Conservation (phyloP, 192 early-diverging fungal species). For the Ambispora gerdemannii region DNA sequence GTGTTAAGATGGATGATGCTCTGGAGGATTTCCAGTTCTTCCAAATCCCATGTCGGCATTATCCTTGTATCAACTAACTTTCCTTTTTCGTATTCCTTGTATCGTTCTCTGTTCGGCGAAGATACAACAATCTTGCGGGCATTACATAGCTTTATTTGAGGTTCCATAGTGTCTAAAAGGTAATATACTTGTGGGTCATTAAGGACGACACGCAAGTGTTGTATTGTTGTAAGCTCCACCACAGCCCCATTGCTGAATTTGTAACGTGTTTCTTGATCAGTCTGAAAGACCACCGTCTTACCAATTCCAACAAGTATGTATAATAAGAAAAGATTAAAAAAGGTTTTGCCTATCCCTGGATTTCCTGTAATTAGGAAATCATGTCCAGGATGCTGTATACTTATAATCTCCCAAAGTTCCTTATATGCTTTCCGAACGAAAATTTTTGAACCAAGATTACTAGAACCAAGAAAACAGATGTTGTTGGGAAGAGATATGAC, state of each 20-base stretch:
- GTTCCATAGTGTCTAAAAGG: neutral
- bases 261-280: neutral
- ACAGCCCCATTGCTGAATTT: conserved; percentile 16
- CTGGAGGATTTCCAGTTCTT: conserved; percentile 18
- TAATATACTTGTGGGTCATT: conserved; percentile 9
- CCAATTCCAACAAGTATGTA: conserved; percentile 7
- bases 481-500: neutral
- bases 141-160: conserved; percentile 15
- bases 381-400: neutral
- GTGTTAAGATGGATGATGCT: neutral
- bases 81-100: conserved; percentile 15
- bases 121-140: conserved; percentile 15
- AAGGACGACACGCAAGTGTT: neutral
- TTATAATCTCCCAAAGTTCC: conserved; percentile 18
- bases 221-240: neutral
- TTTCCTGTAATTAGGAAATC: conserved; percentile 23
- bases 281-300: conserved; percentile 1
- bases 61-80: conserved; percentile 14
- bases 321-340: conserved; percentile 17
- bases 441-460: neutral
- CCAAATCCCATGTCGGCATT: conserved; percentile 1
- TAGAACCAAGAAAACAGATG: neutral
- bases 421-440: conserved; percentile 11
- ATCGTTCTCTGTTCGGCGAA: conserved; percentile 14
- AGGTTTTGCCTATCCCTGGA: conserved; percentile 17